A percentile compares a stretch with the other conserved stretches of the same genome.
Evolutionary conservation across 129 eudicot species (phyloP).

Genomic region (Tanacetum coccineum): DNA sequence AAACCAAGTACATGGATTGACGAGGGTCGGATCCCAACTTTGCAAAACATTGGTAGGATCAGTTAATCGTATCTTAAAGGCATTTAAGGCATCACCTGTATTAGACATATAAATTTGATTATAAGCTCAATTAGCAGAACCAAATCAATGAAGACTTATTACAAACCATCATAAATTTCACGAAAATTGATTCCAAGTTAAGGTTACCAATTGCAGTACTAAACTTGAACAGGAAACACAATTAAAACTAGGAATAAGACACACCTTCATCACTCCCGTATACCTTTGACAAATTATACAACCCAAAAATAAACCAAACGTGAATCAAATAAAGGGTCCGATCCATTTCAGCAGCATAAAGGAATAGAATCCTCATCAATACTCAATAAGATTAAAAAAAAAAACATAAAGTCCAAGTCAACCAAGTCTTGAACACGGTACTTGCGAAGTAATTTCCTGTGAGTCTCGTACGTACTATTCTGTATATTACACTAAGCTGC

Average conservation of each 20-base stretch:
- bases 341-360: conserved; percentile 32
- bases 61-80: conserved; percentile 40
- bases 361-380: conserved; percentile 25
- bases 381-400: conserved; percentile 2
- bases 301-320: conserved; percentile 39
- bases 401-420: neutral
- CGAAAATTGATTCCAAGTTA: neutral
- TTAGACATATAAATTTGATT: conserved; percentile 18
- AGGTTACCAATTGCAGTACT: neutral
- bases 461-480: too few relatives aligned
- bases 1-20: conserved; percentile 90
- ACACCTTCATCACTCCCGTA: conserved; percentile 50
- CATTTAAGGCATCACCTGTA: conserved; percentile 73
- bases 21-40: conserved; percentile 81
- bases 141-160: neutral
- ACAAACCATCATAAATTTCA: neutral
- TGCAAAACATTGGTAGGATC: conserved; percentile 71
- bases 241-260: conserved; percentile 7
- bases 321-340: conserved; percentile 29
- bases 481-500: too few relatives aligned
- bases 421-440: neutral
- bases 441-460: conserved; percentile 12
- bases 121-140: neutral
- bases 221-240: neutral
- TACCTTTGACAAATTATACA: conserved; percentile 24